phyloP scores from a whole-genome alignment of 2,329 filamentous ascomycete species.

The Pezizomycotina sp. region DNA sequence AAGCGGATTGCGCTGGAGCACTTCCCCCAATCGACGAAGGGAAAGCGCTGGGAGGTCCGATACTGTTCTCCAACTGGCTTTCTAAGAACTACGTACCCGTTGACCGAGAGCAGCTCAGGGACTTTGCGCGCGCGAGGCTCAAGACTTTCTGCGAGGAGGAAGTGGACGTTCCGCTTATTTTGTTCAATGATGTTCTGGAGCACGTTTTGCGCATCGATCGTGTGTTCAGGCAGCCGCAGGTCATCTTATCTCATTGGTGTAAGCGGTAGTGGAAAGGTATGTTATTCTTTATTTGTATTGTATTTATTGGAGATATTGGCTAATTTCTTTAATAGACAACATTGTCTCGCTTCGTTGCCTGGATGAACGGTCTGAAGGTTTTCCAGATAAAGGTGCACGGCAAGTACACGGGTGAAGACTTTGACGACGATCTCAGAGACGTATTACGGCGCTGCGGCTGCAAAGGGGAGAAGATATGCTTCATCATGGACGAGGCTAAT shows the following conservation, averaged over 20 bases:
- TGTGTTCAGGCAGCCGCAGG: constrained; percentile 95
- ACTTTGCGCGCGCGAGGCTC: constrained; percentile 92
- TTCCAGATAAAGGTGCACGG: constrained; percentile 99
- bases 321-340: constrained; percentile 44
- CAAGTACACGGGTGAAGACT: constrained; percentile 95
- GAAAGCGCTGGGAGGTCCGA: constrained; percentile 76
- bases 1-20: constrained; percentile 71
- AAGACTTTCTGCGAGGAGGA: constrained; percentile 99
- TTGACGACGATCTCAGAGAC: constrained; percentile 90
- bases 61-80: constrained; percentile 97
- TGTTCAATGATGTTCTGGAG: constrained; percentile 99
- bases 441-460: constrained; percentile 87
- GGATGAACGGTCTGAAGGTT: constrained; percentile 98
- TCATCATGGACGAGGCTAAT: constrained; percentile 99
- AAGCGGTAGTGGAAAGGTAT: constrained; percentile 76
- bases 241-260: constrained; percentile 97
- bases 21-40: constrained; percentile 90
- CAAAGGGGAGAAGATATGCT: constrained; percentile 98
- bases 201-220: constrained; percentile 96
- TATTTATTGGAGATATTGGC: background rate
- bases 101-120: constrained; percentile 80
- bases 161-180: constrained; percentile 89
- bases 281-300: background rate
- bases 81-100: constrained; percentile 98
- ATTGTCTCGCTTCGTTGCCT: constrained; percentile 90